A percentile compares a stretch with the other conserved stretches of the same genome.
phyloP scores from a whole-genome alignment of 768 basidiomycete species.

The Mycena floridula region DNA sequence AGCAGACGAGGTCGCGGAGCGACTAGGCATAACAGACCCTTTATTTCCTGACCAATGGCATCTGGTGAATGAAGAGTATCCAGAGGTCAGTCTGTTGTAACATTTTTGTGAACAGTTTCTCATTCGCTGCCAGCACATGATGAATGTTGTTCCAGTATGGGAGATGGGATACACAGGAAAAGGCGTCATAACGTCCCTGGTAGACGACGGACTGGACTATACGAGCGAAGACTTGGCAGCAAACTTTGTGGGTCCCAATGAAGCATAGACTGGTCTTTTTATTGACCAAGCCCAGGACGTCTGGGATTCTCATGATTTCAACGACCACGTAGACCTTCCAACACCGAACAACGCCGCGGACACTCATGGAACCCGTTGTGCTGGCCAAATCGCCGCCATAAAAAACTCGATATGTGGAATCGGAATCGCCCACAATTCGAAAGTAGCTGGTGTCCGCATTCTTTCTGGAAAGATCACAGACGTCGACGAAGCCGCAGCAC shows the following conservation, averaged over 20 bases:
- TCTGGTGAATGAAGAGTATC: slow-evolving; percentile 79
- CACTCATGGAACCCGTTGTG: slow-evolving; percentile 96
- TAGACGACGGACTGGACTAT: slow-evolving; percentile 96
- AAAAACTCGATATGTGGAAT: slow-evolving; percentile 93
- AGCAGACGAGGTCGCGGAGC: slow-evolving; percentile 42
- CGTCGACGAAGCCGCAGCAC: slow-evolving; percentile 88
- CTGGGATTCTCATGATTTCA: slow-evolving; percentile 90
- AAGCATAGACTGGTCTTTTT: no score
- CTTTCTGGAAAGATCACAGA: slow-evolving; percentile 93
- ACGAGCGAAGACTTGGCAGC: slow-evolving; percentile 77
- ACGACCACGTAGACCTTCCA: slow-evolving; percentile 85
- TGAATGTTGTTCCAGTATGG: slow-evolving; percentile 95
- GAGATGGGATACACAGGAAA: slow-evolving; percentile 83
- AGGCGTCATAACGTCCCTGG: slow-evolving; percentile 80
- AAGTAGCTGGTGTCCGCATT: slow-evolving; percentile 91
- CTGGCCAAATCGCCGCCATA: slow-evolving; percentile 90
- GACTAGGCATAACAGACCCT: slow-evolving; percentile 74
- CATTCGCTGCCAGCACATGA: no score
- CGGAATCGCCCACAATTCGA: slow-evolving; percentile 90
- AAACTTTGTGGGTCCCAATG: slow-evolving; percentile 77
- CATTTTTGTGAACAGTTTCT: no score
- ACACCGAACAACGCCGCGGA: slow-evolving; percentile 86
- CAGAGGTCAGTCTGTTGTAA: no score
- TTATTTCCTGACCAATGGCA: slow-evolving; percentile 90
- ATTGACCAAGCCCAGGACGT: slow-evolving; percentile 49